phyloP scores from a whole-genome alignment of 139 green algal genomes.

The Bryopsis sp. region DNA sequence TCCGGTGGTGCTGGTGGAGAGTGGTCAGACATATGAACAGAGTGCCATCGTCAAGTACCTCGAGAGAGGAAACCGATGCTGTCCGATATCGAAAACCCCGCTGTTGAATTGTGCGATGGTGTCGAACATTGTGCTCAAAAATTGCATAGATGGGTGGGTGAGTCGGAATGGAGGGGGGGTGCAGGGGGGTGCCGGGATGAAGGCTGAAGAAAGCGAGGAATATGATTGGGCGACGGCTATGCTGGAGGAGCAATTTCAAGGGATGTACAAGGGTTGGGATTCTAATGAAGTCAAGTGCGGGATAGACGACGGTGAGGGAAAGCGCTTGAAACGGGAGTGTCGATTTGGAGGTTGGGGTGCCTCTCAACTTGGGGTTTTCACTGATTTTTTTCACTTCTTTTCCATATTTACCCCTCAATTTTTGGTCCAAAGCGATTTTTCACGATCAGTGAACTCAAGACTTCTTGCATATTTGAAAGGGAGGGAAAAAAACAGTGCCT shows the following conservation, averaged over 20 bases:
- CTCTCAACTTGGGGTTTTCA: too few species aligned
- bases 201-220: neutral
- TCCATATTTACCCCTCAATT: too few species aligned
- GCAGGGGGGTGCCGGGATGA: neutral
- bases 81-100: conserved; percentile 1
- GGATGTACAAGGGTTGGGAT: conserved; percentile 13
- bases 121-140: conserved; percentile 2
- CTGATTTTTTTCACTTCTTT: too few species aligned
- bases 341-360: too few species aligned
- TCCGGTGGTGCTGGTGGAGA: neutral
- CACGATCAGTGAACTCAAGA: too few species aligned
- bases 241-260: conserved; percentile 1
- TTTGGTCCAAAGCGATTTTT: too few species aligned
- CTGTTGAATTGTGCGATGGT: neutral
- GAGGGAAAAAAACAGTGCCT: too few species aligned
- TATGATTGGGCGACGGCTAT: neutral
- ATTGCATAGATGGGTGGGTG: neutral
- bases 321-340: too few species aligned
- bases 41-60: conserved; percentile 6
- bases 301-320: too few species aligned
- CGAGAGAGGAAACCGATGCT: neutral
- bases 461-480: too few species aligned
- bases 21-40: conserved; percentile 1
- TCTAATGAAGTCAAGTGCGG: neutral
- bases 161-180: neutral